A percentile compares a stretch with the other conserved stretches of the same genome.
phyloP scores from a whole-genome alignment of 2,329 filamentous ascomycete genomes.

The Rhexocercosporidium sp. region DNA sequence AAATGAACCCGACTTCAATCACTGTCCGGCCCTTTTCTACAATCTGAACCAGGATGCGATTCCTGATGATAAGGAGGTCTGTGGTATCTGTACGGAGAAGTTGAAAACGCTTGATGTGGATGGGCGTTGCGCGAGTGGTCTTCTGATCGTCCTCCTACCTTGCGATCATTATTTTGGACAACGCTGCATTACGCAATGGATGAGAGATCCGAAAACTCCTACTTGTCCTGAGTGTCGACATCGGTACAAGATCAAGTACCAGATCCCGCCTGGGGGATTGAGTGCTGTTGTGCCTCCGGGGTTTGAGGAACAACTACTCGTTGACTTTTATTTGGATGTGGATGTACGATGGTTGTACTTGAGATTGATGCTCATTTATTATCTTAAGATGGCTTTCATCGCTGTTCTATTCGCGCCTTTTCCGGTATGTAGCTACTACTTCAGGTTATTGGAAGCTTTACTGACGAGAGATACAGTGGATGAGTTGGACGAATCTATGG shows the following conservation, averaged over 20 bases:
- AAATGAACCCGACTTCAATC: neutral
- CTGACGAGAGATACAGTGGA: neutral
- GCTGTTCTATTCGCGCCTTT: neutral
- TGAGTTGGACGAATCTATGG: conserved; percentile 10
- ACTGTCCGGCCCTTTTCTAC: neutral
- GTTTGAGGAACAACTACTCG: neutral
- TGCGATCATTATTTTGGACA: conserved; percentile 16
- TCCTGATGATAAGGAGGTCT: neutral
- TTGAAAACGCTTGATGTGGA: conserved; percentile 1
- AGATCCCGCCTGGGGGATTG: neutral
- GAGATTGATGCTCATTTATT: neutral
- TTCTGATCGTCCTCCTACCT: neutral
- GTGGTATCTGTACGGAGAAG: neutral
- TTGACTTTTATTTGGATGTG: neutral
- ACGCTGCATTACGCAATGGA: conserved; percentile 9
- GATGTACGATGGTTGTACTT: neutral
- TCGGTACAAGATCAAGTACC: conserved; percentile 1
- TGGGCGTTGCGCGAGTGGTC: neutral
- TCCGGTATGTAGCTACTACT: neutral
- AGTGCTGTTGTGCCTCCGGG: neutral
- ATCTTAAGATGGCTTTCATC: neutral
- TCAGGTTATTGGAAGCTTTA: neutral
- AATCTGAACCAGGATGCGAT: neutral
- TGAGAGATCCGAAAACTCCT: neutral
- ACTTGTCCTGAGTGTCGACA: conserved; percentile 11